Evolutionary conservation across 345 rosid species (phyloP).

Genomic region (Zanthoxylum bungeanum): DNA sequence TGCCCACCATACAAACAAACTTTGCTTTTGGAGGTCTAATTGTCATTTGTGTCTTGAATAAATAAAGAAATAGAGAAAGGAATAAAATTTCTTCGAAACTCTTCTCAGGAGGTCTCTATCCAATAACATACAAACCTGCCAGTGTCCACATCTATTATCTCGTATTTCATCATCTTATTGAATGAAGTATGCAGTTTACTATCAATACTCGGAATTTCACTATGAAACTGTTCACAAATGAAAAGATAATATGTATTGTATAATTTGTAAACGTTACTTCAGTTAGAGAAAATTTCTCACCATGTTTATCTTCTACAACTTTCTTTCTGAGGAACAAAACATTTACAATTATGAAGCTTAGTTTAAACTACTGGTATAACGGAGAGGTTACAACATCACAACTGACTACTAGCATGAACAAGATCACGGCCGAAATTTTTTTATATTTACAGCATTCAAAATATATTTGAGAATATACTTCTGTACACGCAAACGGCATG

Average conservation of each 20-base stretch:
- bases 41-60: too few relatives aligned
- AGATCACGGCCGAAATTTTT: neutral
- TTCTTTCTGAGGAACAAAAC: neutral
- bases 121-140: neutral
- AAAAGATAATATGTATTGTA: neutral
- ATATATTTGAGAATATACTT: neutral
- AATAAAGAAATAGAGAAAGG: neutral
- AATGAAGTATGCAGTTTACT: neutral
- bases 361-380: neutral
- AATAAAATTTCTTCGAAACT: neutral
- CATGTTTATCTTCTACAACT: neutral
- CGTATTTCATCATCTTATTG: neutral
- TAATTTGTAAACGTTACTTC: neutral
- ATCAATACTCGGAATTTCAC: neutral
- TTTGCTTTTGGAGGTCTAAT: neutral
- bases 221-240: neutral
- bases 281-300: neutral
- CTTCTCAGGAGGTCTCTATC: too few relatives aligned
- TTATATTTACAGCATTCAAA: slow-evolving; percentile 24
- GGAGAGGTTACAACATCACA: neutral
- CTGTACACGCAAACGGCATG: neutral
- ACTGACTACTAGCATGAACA: neutral
- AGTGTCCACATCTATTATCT: neutral
- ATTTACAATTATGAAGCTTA: neutral
- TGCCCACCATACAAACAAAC: neutral